Evolutionary conservation across 2,329 filamentous ascomycete genomes (phyloP).

Genomic region (Fusarium oligoseptatum): DNA sequence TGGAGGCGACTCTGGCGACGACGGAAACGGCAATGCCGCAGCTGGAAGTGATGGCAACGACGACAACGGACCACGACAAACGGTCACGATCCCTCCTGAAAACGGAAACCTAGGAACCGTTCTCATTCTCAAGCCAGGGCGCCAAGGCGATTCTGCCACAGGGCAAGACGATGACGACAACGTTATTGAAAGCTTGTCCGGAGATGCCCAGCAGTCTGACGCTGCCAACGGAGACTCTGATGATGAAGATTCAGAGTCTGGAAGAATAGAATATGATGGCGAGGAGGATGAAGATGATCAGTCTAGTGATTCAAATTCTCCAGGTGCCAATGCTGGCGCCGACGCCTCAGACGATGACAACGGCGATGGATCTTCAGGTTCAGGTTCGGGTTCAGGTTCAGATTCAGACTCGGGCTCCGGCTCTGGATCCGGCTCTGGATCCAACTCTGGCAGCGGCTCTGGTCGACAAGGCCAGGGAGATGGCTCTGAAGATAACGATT

Average conservation of each 20-base stretch:
- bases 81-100: slow-evolving; percentile 22
- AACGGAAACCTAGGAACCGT: slow-evolving; percentile 27
- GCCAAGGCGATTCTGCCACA: background rate
- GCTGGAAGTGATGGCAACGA: background rate
- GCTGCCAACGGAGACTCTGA: background rate
- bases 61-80: slow-evolving; percentile 11
- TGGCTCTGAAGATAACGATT: background rate
- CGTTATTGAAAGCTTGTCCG: background rate
- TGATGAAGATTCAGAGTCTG: background rate
- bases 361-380: background rate
- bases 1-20: background rate
- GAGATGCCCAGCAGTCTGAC: background rate
- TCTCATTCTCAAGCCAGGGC: slow-evolving; percentile 10
- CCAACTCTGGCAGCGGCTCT: background rate
- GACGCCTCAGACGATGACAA: background rate
- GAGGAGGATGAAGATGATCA: background rate
- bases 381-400: background rate
- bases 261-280: background rate
- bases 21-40: background rate
- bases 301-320: background rate
- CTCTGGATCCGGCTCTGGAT: background rate
- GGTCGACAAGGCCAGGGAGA: slow-evolving; percentile 7
- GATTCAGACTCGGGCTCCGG: background rate
- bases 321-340: background rate
- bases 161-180: background rate